These are phyloP conservation scores for Penicillium palitans DNA, from an alignment of 2,329 filamentous ascomycete genomes.

Conservation along the genomic window DNA sequence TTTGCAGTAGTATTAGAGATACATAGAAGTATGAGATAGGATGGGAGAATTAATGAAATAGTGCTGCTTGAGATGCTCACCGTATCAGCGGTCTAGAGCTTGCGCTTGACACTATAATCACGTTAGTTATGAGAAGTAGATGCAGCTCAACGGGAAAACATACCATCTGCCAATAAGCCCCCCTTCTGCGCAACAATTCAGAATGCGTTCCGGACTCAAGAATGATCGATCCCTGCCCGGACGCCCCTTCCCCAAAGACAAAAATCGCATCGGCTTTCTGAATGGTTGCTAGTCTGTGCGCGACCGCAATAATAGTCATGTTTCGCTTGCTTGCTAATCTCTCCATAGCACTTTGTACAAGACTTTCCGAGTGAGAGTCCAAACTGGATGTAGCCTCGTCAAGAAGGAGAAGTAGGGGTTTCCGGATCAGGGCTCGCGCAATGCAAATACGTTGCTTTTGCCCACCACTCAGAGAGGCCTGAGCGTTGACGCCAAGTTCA, in stretches of 20 bases:
- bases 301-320: slow-evolving; percentile 64
- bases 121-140: not conserved
- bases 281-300: slow-evolving; percentile 6
- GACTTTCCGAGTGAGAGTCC: slow-evolving; percentile 65
- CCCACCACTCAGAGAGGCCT: slow-evolving; percentile 53
- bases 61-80: not conserved
- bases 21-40: not conserved
- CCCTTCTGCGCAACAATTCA: slow-evolving; percentile 3
- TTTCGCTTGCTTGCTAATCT: slow-evolving; percentile 56
- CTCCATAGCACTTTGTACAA: slow-evolving; percentile 70
- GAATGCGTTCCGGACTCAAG: slow-evolving; percentile 45
- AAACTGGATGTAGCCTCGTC: slow-evolving; percentile 63
- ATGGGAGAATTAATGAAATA: not conserved
- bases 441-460: slow-evolving; percentile 59
- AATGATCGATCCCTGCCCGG: slow-evolving; percentile 44
- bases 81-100: not conserved
- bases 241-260: slow-evolving; percentile 66
- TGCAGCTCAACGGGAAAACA: not conserved
- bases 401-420: slow-evolving; percentile 55
- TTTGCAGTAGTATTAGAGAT: not conserved
- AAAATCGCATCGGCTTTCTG: slow-evolving; percentile 9
- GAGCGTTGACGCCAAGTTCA: slow-evolving; percentile 51
- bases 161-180: slow-evolving; percentile 8
- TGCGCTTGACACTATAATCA: slow-evolving; percentile 7
- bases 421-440: slow-evolving; percentile 55